These are phyloP conservation scores for Macrolepiota fuliginosa DNA, from an alignment of 768 basidiomycete species.

Conservation along the genomic window DNA sequence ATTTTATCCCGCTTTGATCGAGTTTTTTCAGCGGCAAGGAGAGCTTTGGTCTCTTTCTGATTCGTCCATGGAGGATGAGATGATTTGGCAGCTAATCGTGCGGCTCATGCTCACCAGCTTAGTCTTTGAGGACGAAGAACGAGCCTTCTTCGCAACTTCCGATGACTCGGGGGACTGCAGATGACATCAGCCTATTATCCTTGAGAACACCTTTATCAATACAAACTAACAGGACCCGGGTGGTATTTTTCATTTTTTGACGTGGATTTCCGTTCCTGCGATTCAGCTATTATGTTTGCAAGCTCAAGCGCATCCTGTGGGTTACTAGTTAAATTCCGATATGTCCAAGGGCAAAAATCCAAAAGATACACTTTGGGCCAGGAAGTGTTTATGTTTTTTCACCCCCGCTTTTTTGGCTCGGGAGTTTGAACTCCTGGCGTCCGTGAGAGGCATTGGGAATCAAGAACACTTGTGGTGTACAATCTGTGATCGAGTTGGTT, in stretches of 20 bases:
- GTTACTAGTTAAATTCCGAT: not conserved
- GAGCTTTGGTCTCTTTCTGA: conserved; percentile 34
- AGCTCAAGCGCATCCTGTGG: conserved; percentile 44
- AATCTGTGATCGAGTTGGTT: too few relatives aligned
- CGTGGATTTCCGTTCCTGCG: conserved; percentile 37
- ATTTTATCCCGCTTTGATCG: conserved; percentile 38
- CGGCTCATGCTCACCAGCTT: not conserved
- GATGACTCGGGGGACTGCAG: not conserved
- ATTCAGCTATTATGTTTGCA: conserved; percentile 43
- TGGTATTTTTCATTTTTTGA: conserved; percentile 33
- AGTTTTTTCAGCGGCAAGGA: conserved; percentile 33
- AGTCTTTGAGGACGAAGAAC: not conserved
- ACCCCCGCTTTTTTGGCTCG: not conserved
- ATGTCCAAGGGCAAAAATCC: not conserved
- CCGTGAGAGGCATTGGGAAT: not conserved
- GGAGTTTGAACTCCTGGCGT: not conserved
- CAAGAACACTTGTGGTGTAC: too few relatives aligned
- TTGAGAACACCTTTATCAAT: not conserved
- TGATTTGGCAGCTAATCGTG: not conserved
- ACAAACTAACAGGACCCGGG: conserved; percentile 17
- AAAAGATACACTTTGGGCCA: not conserved
- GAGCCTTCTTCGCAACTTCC: not conserved
- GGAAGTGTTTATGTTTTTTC: not conserved
- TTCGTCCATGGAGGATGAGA: not conserved
- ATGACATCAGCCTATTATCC: not conserved